These are phyloP conservation scores for Balamuthia mandrillaris DNA, from an alignment of 208 protist genomes.

Conservation along the genomic window DNA sequence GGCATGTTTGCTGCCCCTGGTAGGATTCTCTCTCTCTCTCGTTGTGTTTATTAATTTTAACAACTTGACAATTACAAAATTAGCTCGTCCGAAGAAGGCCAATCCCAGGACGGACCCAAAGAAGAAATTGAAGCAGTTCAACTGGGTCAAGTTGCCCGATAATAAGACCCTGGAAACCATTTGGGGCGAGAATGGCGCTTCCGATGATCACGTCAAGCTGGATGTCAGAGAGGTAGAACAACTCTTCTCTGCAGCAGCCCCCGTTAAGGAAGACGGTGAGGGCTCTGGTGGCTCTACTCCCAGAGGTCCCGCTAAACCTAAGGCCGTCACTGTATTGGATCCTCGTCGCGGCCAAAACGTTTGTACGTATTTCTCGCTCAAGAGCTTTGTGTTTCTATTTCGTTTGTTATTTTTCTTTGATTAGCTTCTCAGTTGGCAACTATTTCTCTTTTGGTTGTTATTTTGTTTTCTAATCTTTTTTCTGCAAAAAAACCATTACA, in stretches of 20 bases:
- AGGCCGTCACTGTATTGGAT: not conserved
- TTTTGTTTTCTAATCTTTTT: not conserved
- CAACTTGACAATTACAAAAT: too few species aligned
- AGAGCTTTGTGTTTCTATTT: too few species aligned
- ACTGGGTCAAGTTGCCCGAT: slow-evolving; percentile 13
- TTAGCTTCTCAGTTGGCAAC: not conserved
- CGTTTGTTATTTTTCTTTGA: too few species aligned
- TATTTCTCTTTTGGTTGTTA: not conserved
- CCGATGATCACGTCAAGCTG: not conserved
- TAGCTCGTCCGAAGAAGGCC: not conserved
- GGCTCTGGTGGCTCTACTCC: too few species aligned
- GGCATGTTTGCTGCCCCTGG: not conserved
- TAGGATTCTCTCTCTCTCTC: not conserved
- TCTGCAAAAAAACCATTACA: not conserved
- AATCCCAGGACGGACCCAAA: not conserved
- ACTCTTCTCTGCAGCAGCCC: not conserved
- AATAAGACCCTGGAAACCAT: not conserved
- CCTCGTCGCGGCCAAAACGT: not conserved
- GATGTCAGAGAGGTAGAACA: not conserved
- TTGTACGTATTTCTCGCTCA: not conserved
- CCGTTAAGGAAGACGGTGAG: not conserved
- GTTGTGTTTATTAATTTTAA: not conserved
- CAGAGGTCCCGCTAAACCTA: not conserved
- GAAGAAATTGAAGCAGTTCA: not conserved
- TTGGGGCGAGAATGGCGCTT: not conserved